Percentiles rank a stretch among this genome's conserved stretches.
phyloP scores from a whole-genome alignment of 192 early-diverging fungal genomes.

The Coemansia sp. region DNA sequence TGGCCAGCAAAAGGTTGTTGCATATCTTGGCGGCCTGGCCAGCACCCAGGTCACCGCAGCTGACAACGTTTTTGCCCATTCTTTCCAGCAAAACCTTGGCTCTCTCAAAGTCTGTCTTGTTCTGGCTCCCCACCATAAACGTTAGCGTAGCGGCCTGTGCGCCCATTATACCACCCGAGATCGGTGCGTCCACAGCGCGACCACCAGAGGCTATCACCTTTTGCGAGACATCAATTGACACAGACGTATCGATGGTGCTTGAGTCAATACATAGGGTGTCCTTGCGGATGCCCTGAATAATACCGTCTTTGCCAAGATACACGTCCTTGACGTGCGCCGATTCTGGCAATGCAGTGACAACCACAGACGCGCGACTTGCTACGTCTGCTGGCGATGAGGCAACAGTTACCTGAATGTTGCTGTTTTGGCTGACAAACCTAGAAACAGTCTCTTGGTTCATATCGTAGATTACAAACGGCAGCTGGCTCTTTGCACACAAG shows the following conservation, averaged over 20 bases:
- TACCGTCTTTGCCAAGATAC: slow-evolving; percentile 72
- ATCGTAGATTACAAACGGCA: slow-evolving; percentile 72
- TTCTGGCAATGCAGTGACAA: slow-evolving; percentile 92
- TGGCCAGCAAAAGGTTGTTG: slow-evolving; percentile 95
- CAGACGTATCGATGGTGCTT: slow-evolving; percentile 86
- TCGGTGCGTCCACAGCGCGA: slow-evolving; percentile 83
- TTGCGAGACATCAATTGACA: slow-evolving; percentile 68
- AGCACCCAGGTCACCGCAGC: slow-evolving; percentile 78
- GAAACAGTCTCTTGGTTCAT: slow-evolving; percentile 54
- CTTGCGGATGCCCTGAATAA: slow-evolving; percentile 53
- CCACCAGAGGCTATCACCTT: slow-evolving; percentile 59
- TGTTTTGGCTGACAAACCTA: slow-evolving; percentile 54
- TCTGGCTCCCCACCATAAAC: slow-evolving; percentile 89
- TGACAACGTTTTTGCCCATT: slow-evolving; percentile 90
- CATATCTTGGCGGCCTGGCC: slow-evolving; percentile 95
- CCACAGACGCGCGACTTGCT: slow-evolving; percentile 63
- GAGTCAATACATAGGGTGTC: slow-evolving; percentile 76
- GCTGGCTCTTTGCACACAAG: slow-evolving; percentile 56
- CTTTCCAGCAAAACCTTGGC: slow-evolving; percentile 58
- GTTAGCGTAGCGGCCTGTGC: slow-evolving; percentile 88
- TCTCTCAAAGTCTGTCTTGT: slow-evolving; percentile 55
- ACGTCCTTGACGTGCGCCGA: slow-evolving; percentile 75
- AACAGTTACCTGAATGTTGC: slow-evolving; percentile 38
- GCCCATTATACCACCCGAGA: slow-evolving; percentile 89
- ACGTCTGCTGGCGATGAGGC: slow-evolving; percentile 69